These are phyloP conservation scores for Hanseniaspora occidentalis DNA, from an alignment of 805 yeast genomes.

Conservation along the genomic window DNA sequence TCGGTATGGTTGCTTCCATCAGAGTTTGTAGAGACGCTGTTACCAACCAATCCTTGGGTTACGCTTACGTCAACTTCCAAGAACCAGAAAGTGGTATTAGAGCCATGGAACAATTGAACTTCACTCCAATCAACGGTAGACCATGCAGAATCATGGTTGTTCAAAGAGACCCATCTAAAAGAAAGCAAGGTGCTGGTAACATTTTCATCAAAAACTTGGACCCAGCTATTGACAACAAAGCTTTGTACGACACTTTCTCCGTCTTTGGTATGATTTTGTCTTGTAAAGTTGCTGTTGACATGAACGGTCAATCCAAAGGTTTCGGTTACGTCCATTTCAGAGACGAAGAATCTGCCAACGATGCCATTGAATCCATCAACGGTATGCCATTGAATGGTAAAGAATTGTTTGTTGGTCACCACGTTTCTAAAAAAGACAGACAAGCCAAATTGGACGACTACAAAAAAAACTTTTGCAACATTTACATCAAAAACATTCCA, in stretches of 20 bases:
- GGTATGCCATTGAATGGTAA: conserved; percentile 96
- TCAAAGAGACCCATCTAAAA: conserved; percentile 92
- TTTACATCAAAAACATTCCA: conserved; percentile 85
- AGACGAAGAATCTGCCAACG: conserved; percentile 79
- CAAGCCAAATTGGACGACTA: conserved; percentile 82
- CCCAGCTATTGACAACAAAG: conserved; percentile 97
- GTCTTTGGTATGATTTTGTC: conserved; percentile 94
- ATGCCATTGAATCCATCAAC: conserved; percentile 93
- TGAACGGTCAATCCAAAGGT: conserved; percentile 82
- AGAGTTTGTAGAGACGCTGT: conserved; percentile 99
- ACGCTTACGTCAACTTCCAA: conserved; percentile 96
- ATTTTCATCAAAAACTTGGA: conserved; percentile 96
- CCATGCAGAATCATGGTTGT: conserved; percentile 99
- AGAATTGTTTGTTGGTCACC: conserved; percentile 93
- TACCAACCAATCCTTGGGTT: conserved; percentile 92
- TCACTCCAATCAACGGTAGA: conserved; percentile 83
- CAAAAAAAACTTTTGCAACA: conserved; percentile 89
- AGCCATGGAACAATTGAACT: conserved; percentile 93
- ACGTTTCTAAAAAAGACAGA: conserved; percentile 86
- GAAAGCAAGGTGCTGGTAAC: conserved; percentile 94
- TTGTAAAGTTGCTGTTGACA: conserved; percentile 94
- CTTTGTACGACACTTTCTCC: conserved; percentile 93
- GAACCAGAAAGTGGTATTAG: conserved; percentile 79
- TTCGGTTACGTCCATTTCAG: conserved; percentile 97
- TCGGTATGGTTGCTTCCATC: conserved; percentile 92